phyloP scores from a whole-genome alignment of 2,329 filamentous ascomycete species.

The Apiospora koreana region DNA sequence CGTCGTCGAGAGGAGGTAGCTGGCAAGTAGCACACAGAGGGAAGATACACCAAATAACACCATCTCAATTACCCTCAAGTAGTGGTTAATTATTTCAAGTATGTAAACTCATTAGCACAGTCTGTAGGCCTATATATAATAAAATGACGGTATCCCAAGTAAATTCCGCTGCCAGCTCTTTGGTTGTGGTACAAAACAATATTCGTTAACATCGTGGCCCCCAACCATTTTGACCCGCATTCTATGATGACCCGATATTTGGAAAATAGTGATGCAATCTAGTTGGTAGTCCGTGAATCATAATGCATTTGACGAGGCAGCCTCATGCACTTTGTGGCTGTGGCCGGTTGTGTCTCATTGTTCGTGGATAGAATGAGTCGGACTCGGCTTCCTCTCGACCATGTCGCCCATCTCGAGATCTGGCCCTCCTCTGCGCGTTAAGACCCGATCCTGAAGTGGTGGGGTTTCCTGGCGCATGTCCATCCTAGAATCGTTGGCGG shows the following conservation, averaged over 20 bases:
- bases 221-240: neutral
- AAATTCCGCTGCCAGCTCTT: neutral
- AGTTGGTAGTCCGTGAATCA: too few species aligned
- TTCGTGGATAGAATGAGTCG: too few species aligned
- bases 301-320: neutral
- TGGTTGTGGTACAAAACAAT: neutral
- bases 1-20: neutral
- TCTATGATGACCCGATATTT: constrained; percentile 5
- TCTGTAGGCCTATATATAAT: neutral
- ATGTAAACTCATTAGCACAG: neutral
- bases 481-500: neutral
- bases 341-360: too few species aligned
- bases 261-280: neutral
- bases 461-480: neutral
- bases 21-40: neutral
- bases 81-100: too few species aligned
- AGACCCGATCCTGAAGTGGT: neutral
- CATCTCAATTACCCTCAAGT: neutral
- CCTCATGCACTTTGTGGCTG: neutral
- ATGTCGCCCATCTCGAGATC: too few species aligned
- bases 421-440: neutral
- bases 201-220: neutral
- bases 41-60: neutral
- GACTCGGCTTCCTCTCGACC: too few species aligned
- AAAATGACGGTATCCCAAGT: neutral